A percentile compares a stretch with the other conserved stretches of the same genome.
Conservation (phyloP, 139 green algal genomes). For the Edaphochlamys debaryana region DNA sequence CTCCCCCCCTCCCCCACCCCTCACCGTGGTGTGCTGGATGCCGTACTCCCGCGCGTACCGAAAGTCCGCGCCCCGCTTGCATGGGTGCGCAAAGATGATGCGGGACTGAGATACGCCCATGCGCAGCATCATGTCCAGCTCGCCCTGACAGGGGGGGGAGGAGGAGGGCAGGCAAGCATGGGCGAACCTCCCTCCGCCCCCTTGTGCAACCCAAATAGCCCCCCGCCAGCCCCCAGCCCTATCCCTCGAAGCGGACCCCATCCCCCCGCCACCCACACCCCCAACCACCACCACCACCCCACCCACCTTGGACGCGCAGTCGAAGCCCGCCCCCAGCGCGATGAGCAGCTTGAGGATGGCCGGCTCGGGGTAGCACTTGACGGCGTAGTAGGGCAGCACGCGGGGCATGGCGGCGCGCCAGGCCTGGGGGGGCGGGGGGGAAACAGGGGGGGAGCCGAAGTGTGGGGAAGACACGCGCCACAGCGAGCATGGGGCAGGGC, state of each 20-base stretch:
- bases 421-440: background rate
- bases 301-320: conserved; percentile 87
- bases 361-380: conserved; percentile 92
- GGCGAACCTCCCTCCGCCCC: too few species aligned
- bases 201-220: too few species aligned
- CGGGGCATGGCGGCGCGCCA: conserved; percentile 74
- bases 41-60: conserved; percentile 50
- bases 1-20: conserved; percentile 9
- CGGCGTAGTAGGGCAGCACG: conserved; percentile 88
- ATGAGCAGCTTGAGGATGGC: conserved; percentile 80
- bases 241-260: too few species aligned
- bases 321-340: conserved; percentile 88
- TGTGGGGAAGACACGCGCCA: too few species aligned
- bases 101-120: conserved; percentile 64
- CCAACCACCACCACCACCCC: too few species aligned
- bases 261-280: too few species aligned
- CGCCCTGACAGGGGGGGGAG: conserved; percentile 63
- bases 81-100: conserved; percentile 94
- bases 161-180: too few species aligned
- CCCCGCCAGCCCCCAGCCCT: too few species aligned
- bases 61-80: conserved; percentile 88
- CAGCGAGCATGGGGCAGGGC: too few species aligned
- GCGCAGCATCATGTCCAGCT: conserved; percentile 65
- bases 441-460: too few species aligned
- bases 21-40: conserved; percentile 35